Base-by-base conservation (phyloP, 2,329 filamentous ascomycete genomes). In the Paraphoma sp. region DNA sequence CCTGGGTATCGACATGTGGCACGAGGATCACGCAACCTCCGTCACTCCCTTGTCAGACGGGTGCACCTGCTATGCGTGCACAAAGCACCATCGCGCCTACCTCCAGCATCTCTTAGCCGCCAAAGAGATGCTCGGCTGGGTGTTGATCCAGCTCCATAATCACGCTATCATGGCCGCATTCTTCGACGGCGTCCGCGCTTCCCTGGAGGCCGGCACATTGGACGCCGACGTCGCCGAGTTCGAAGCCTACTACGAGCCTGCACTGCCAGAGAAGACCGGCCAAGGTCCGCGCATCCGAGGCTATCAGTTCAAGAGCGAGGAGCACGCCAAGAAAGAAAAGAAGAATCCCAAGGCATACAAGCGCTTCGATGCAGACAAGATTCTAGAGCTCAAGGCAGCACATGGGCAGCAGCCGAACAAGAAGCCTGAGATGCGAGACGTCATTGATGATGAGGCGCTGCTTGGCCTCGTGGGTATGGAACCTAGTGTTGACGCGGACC, bases 91-190 rank as follows among this genome's bases (percentile, higher is more conserved):
- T 76, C 83, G 89, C 48, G 94, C 95, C 0, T 99, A 91, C 76
- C 72, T 99, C 36, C 89, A 93, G 63, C 95, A 99, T 75, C 83
- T 98, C 1, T 85, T 99, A 6, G 84, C 87, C 45, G 93, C 95
- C 0, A 96, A 93, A 71, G 95, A 99, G 77, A 98, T 99, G 95
- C 86, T 97, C 4, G 94, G 90, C 23, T 99, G 95, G 95, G 91
- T 89, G 0, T 83, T 99, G 7, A 82, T 99, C 7, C 94, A 98
- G 75, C 84, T 97, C 3, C 95, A 99, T 79, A 99, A 99, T 74
- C 88, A 96, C 73, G 83, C 88, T 58, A 79, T 90, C 7, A 77
- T 96, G 51, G 83, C 86, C 45, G 69, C 79, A 0, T 97, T 98
- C 79, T 97, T 98, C 75, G 76, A 80, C 0, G 84, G 82, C 0